Conservation (phyloP, 805 yeast genomes). For the Tetrapisispora pingtungensis region DNA sequence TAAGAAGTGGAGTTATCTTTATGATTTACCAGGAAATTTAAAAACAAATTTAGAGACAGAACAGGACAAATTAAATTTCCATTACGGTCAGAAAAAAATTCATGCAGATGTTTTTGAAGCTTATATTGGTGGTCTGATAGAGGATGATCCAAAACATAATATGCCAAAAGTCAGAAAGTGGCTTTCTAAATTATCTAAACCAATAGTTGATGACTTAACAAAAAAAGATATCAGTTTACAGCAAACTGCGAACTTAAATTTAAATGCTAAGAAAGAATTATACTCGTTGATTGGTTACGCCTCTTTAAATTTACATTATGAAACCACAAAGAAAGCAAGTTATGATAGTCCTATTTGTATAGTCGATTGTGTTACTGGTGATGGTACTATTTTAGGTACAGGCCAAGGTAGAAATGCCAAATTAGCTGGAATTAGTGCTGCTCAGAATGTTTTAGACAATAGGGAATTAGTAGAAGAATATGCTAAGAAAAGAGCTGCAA, state of each 20-base stretch:
- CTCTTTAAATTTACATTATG: conserved; percentile 50
- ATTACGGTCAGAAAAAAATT: conserved; percentile 53
- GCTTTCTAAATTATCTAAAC: conserved; percentile 44
- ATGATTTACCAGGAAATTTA: conserved; percentile 54
- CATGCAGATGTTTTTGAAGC: conserved; percentile 92
- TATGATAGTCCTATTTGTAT: conserved; percentile 34
- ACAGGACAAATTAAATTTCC: conserved; percentile 23
- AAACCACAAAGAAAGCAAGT: conserved; percentile 32
- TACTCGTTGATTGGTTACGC: conserved; percentile 77
- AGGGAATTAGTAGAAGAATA: conserved; percentile 53
- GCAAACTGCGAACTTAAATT: conserved; percentile 34
- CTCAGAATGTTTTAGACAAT: conserved; percentile 63
- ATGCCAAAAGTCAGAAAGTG: conserved; percentile 43
- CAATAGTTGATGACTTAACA: conserved; percentile 29
- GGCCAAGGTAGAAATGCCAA: conserved; percentile 64
- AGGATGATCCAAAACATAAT: conserved; percentile 37
- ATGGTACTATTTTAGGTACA: conserved; percentile 52
- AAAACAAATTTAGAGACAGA: conserved; percentile 37
- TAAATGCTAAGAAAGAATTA: conserved; percentile 66
- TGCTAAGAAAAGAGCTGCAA: conserved; percentile 43
- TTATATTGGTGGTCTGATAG: conserved; percentile 77
- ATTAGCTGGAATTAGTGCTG: conserved; percentile 79
- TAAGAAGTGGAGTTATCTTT: conserved; percentile 57
- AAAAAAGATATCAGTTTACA: conserved; percentile 20
- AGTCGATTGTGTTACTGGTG: conserved; percentile 58